A percentile compares a stretch with the other conserved stretches of the same genome.
Conservation (phyloP, 2,329 filamentous ascomycete species). For the Trichoderma sp. region DNA sequence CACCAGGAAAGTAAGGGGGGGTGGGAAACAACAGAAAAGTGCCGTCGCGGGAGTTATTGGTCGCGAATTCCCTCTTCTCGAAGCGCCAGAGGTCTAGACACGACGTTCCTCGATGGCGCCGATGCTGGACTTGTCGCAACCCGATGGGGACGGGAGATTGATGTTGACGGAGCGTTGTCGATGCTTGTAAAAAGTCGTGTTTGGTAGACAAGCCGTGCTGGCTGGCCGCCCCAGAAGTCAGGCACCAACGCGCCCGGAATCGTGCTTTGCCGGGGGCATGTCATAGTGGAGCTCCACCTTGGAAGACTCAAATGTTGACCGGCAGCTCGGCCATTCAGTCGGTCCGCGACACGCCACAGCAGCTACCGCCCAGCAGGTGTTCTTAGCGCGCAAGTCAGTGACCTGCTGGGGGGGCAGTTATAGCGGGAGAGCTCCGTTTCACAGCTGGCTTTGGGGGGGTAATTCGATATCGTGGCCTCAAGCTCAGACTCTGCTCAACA, state of each 20-base stretch:
- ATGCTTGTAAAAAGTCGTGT: constrained; percentile 32
- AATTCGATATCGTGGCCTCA: constrained; percentile 26
- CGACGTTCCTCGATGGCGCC: constrained; percentile 28
- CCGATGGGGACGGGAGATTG: constrained; percentile 26
- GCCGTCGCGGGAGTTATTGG: constrained; percentile 20
- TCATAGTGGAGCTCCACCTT: not conserved
- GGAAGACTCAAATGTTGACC: not conserved
- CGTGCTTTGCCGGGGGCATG: not conserved
- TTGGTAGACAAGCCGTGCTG: constrained; percentile 18
- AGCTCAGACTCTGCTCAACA: constrained; percentile 6
- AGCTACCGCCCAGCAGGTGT: not conserved
- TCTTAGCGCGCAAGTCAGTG: not conserved
- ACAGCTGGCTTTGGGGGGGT: not conserved
- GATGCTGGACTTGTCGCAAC: constrained; percentile 25
- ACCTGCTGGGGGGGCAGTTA: constrained; percentile 1
- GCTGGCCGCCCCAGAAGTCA: constrained; percentile 32
- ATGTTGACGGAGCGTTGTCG: constrained; percentile 34
- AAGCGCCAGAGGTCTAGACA: constrained; percentile 25
- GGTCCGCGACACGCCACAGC: constrained; percentile 22
- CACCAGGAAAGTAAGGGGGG: not conserved
- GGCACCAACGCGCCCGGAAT: constrained; percentile 30
- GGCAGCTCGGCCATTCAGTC: constrained; percentile 23
- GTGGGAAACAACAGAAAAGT: constrained; percentile 11
- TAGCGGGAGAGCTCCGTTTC: constrained; percentile 15
- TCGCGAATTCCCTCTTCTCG: constrained; percentile 22